Conservation (phyloP, 106 monocot species). For the Vanilla planifolia region DNA sequence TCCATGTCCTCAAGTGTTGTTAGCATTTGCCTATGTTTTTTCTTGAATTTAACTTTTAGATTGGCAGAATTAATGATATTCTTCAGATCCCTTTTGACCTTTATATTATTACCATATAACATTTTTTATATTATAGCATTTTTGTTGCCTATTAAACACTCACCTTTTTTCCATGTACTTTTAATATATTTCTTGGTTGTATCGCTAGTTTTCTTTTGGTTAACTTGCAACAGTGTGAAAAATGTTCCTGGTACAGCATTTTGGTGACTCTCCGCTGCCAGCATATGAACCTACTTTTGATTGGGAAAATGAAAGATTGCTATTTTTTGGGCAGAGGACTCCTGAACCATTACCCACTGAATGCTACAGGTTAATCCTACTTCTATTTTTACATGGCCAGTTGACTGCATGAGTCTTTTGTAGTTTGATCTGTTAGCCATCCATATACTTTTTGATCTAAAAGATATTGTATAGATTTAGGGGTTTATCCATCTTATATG, state of each 20-base stretch:
- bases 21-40: background rate
- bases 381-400: background rate
- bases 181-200: background rate
- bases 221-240: background rate
- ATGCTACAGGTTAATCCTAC: slow-evolving; percentile 39
- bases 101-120: background rate
- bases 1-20: no score
- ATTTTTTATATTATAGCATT: background rate
- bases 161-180: no score
- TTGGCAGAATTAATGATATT: background rate
- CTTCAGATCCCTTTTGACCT: background rate
- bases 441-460: background rate
- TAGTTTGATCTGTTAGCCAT: background rate
- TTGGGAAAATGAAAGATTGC: slow-evolving; percentile 94
- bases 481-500: background rate
- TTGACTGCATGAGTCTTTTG: background rate
- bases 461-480: no score
- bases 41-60: background rate
- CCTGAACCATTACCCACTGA: slow-evolving; percentile 53
- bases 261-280: slow-evolving; percentile 83
- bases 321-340: slow-evolving; percentile 87
- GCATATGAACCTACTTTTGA: slow-evolving; percentile 98
- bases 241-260: slow-evolving; percentile 49
- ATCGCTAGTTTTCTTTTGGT: background rate
- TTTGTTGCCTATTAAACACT: background rate